Evolutionary conservation across 345 rosid species (phyloP), one percentile per base, ranked within the genome.

Genomic region (Brassica rapa): DNA sequence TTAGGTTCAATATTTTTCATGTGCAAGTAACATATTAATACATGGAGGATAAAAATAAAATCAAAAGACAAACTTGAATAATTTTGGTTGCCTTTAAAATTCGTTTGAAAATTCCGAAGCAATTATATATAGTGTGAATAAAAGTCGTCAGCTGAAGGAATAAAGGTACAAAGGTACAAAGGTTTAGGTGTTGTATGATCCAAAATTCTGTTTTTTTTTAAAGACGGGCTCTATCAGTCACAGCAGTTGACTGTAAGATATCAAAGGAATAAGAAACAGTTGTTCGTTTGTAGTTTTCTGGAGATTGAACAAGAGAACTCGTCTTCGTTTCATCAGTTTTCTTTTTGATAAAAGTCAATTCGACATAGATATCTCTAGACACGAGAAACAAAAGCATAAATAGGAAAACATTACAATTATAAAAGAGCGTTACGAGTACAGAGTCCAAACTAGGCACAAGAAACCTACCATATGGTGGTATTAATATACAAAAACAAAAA

Each of bases 381-480:
- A 4, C 35, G 35, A 32, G 9, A 35, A 35, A 3, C 43, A 19
- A 62, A 35, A 24, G 16, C 8, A 35, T 3, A 39, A 39, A 39
- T 9, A 39, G 53, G 8, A n/a, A 61, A 46, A 62, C 33, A 70
- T 62, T 35, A 35, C 75, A 70, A 63, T 6, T 7, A 46, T 5
- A 60, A 25, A 7, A 51, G 25, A 25, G 51, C 43, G 53, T 74
- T 8, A 68, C 25, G 23, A 27, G 55, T 56, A 29, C 35, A 55
- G 39, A 25, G 57, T 63, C 6, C 7, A 33, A 69, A 7, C 57
- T 64, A 77, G 70, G 62, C 39, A 77, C 64, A 70, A 33, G 41
- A 71, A 71, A 77, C 72, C 66, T 78, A 72, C 27, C 53, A 77
- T 7, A 55, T 8, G 61, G 30, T 56, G 61, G 60, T 53, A 41